These are phyloP conservation scores for Macrocybe gigantea DNA, from an alignment of 768 basidiomycete species.

Conservation along the genomic window DNA sequence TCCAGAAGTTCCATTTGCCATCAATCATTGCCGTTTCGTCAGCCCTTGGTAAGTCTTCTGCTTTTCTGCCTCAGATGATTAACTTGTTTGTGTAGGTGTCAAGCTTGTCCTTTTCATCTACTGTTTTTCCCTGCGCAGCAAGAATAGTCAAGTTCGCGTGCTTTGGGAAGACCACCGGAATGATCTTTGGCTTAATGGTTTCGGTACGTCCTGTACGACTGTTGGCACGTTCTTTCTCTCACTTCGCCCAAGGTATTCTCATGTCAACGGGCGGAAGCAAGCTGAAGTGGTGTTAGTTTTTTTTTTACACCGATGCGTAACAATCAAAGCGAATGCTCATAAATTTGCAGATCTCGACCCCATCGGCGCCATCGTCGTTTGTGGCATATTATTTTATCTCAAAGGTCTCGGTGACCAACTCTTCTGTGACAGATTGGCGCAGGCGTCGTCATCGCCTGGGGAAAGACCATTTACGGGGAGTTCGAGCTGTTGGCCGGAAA, in stretches of 20 bases:
- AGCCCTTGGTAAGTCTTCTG: conserved; percentile 58
- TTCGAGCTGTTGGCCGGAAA: conserved; percentile 89
- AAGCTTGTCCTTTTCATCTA: conserved; percentile 88
- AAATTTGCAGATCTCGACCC: conserved; percentile 60
- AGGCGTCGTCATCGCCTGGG: conserved; percentile 80
- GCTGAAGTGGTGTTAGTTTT: conserved; percentile 69
- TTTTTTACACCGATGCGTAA: conserved; percentile 1
- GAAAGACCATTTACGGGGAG: conserved; percentile 67
- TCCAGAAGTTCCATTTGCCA: conserved; percentile 68
- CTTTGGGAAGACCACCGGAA: conserved; percentile 97
- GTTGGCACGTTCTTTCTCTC: conserved; percentile 2
- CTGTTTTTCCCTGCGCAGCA: conserved; percentile 70
- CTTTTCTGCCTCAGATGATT: background rate
- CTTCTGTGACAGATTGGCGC: conserved; percentile 50
- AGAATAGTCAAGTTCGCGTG: conserved; percentile 89
- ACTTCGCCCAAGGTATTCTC: conserved; percentile 50
- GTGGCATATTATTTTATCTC: conserved; percentile 16
- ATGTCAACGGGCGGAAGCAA: conserved; percentile 83
- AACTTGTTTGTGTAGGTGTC: conserved; percentile 41
- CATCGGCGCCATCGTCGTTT: conserved; percentile 67
- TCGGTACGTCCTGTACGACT: conserved; percentile 37
- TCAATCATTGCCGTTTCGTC: conserved; percentile 79
- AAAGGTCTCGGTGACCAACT: conserved; percentile 3
- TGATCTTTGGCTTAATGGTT: conserved; percentile 81
- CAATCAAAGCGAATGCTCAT: conserved; percentile 4